phyloP scores from a whole-genome alignment of 1,284 basidiomycete species.

The Apiotrichum veenhuisii region DNA sequence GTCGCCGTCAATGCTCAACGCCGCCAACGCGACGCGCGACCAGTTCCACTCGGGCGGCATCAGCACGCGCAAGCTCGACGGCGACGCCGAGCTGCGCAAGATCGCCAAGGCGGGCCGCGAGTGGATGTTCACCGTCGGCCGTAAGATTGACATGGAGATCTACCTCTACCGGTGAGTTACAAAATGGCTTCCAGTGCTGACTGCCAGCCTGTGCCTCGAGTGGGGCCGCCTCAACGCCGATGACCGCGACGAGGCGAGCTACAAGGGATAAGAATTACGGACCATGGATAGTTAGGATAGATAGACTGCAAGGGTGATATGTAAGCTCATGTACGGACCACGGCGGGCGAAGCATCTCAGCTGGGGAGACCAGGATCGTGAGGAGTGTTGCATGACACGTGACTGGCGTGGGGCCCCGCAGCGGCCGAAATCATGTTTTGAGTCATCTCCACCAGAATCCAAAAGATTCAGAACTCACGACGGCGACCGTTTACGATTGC shows the following conservation, averaged over 20 bases:
- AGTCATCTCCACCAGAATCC: too few species aligned
- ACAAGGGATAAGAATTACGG: constrained; percentile 19
- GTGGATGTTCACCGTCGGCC: constrained; percentile 78
- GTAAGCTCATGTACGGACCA: too few species aligned
- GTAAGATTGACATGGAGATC: constrained; percentile 81
- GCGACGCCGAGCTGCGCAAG: constrained; percentile 68
- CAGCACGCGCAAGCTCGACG: constrained; percentile 56
- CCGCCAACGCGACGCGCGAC: constrained; percentile 51
- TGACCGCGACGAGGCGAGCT: constrained; percentile 67
- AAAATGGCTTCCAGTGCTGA: background rate
- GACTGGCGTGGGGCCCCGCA: too few species aligned
- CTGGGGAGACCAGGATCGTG: too few species aligned
- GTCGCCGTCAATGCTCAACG: constrained; percentile 58
- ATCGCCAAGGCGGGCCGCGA: constrained; percentile 83
- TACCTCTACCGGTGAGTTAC: constrained; percentile 64
- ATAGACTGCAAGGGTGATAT: background rate
- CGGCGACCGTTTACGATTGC: too few species aligned
- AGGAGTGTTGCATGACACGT: too few species aligned
- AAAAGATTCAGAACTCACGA: too few species aligned
- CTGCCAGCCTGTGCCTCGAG: constrained; percentile 64
- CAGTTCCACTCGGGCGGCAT: constrained; percentile 40
- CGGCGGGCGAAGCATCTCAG: too few species aligned
- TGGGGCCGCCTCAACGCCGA: constrained; percentile 80
- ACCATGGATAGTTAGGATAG: too few species aligned
- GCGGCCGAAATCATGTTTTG: too few species aligned